A percentile compares a stretch with the other conserved stretches of the same genome.
Evolutionary conservation across 108 stramenopile species (phyloP).

Genomic region (Discostella stelligeroides): DNA sequence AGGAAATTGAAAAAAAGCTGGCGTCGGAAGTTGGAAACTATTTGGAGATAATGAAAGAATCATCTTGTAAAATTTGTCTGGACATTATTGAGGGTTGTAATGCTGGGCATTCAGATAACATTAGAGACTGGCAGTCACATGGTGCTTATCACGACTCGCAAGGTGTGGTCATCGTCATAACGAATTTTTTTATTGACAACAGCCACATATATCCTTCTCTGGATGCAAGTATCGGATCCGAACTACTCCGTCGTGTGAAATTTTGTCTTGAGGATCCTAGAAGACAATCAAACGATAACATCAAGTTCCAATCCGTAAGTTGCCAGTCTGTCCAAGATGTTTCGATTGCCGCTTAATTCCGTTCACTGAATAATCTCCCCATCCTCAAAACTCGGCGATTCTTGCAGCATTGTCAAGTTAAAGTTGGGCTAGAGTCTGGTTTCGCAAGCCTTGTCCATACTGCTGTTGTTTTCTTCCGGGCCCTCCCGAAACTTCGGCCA

Average conservation of each 20-base stretch:
- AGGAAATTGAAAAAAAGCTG: constrained; percentile 42
- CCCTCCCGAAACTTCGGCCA: constrained; percentile 63
- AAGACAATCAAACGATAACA: constrained; percentile 27
- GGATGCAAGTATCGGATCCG: constrained; percentile 40
- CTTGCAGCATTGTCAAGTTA: constrained; percentile 44
- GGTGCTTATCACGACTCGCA: constrained; percentile 46
- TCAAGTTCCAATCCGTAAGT: constrained; percentile 24
- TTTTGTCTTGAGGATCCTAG: constrained; percentile 18
- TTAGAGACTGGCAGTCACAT: neutral
- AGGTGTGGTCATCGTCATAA: constrained; percentile 71
- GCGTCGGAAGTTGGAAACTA: constrained; percentile 37
- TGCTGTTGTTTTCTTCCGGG: constrained; percentile 68
- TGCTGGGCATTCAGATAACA: too few relatives aligned
- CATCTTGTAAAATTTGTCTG: constrained; percentile 20
- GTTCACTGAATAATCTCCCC: neutral
- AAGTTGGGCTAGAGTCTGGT: constrained; percentile 37
- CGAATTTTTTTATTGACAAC: constrained; percentile 72
- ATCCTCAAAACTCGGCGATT: neutral
- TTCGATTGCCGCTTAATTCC: too few relatives aligned
- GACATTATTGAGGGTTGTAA: constrained; percentile 27
- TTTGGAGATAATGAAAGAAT: constrained; percentile 40
- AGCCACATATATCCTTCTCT: constrained; percentile 59
- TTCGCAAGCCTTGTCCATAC: constrained; percentile 69
- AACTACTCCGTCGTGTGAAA: constrained; percentile 51
- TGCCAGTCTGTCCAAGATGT: neutral